Evolutionary conservation across 2,329 filamentous ascomycete species (phyloP).

Genomic region (Mycosphaerelloides madeirae): DNA sequence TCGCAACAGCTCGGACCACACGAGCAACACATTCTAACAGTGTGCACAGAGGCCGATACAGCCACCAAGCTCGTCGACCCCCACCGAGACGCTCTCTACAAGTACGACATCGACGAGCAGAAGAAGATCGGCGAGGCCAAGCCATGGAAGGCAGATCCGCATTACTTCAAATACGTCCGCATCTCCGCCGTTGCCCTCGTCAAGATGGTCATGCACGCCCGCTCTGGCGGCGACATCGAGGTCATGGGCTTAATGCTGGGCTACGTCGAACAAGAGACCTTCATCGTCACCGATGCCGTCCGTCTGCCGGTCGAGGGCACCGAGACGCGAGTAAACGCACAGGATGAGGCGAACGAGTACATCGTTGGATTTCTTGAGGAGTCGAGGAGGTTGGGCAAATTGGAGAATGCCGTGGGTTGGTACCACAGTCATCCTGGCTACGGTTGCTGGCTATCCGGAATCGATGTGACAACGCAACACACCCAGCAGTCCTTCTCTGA

Average conservation of each 20-base stretch:
- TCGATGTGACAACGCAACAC: slow-evolving; percentile 85
- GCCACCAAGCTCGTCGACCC: slow-evolving; percentile 75
- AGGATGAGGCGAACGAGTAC: slow-evolving; percentile 95
- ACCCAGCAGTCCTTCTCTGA: slow-evolving; percentile 82
- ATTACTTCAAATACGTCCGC: slow-evolving; percentile 89
- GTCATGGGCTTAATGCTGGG: slow-evolving; percentile 99
- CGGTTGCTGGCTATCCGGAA: slow-evolving; percentile 94
- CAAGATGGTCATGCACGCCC: slow-evolving; percentile 99
- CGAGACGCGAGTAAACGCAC: slow-evolving; percentile 96
- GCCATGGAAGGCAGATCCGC: slow-evolving; percentile 73
- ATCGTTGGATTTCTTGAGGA: slow-evolving; percentile 79
- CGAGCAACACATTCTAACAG: slow-evolving; percentile 2
- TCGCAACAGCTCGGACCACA: slow-evolving; percentile 4
- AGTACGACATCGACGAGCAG: slow-evolving; percentile 66
- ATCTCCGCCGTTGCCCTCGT: slow-evolving; percentile 90
- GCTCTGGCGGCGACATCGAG: slow-evolving; percentile 87
- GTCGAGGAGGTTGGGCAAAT: slow-evolving; percentile 68
- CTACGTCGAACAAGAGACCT: slow-evolving; percentile 77
- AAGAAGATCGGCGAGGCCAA: slow-evolving; percentile 59
- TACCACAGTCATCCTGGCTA: slow-evolving; percentile 98
- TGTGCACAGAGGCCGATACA: slow-evolving; percentile 75
- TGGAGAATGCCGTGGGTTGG: slow-evolving; percentile 95
- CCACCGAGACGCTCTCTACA: slow-evolving; percentile 84
- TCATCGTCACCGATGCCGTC: slow-evolving; percentile 92
- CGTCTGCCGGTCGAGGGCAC: slow-evolving; percentile 93